Evolutionary conservation across 768 basidiomycete species (phyloP), one percentile per base, ranked within the genome.

Genomic region (Mycena capillaripes): DNA sequence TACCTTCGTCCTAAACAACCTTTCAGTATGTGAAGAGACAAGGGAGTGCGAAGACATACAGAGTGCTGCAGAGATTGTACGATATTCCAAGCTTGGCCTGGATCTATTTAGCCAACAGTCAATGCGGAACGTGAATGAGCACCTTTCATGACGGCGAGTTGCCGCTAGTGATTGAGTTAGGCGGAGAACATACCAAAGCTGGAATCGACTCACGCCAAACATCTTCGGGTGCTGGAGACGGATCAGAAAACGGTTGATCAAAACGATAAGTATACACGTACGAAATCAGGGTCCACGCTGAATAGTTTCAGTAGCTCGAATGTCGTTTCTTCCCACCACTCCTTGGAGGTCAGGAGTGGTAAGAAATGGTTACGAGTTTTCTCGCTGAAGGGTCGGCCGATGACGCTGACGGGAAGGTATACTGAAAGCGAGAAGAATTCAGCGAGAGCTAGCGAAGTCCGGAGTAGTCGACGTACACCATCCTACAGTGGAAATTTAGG

Each of bases 301-400:
- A 96, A 96, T 11, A 96, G 78, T 73, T 91, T 92, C 74, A 92
- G 87, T 17, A 97, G 83, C 73, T 95, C 89, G 72, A 85, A 93
- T 4, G 92, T 94, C 9, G 95, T 96, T 78, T 95, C 92, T 77
- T 93, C 90, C 96, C 96, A 97, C 96, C 96, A 97, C 11, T 83
- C 78, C 77, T 94, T 95, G 10, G 93, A 95, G 3, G 94, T 94
- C 58, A 97, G 82, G 36, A 96, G 83, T 0, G 95, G 93, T 62
- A 97, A 81, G 80, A 97, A 96, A 77, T 95, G 93, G 63, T 90
- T 88, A 32, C 96, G 86, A 10, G 95, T 96, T 81, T 90, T 89
- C 76, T 93, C 90, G 76, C 93, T 93, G 79, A 97, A 97, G 3
- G 96, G 96, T 57, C 90, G 87, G 21, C 95, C 95, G 75, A 96